These are phyloP conservation scores for Ophidiomyces ophidiicola DNA, from an alignment of 2,329 filamentous ascomycete species.

Conservation along the genomic window DNA sequence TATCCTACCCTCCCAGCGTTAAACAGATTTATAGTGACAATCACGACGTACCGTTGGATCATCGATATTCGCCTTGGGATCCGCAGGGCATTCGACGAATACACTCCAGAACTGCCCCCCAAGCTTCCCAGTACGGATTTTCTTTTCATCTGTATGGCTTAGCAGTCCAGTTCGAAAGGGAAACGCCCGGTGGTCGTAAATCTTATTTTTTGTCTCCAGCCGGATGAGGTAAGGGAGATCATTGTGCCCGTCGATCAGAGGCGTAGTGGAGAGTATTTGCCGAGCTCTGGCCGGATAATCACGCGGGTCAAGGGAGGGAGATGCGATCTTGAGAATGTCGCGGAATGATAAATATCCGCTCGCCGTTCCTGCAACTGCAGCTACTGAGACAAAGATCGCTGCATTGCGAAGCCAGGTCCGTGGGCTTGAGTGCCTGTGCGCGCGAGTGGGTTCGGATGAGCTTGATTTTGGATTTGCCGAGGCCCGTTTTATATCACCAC, in stretches of 20 bases:
- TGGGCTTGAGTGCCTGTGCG: background rate
- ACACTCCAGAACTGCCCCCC: conserved; percentile 27
- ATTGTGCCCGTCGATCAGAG: conserved; percentile 25
- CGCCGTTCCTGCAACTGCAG: background rate
- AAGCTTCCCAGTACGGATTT: conserved; percentile 20
- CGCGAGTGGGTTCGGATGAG: background rate
- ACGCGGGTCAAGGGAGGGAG: conserved; percentile 2
- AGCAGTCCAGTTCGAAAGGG: conserved; percentile 16
- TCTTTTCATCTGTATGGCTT: conserved; percentile 22
- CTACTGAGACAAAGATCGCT: background rate
- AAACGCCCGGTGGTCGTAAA: conserved; percentile 18
- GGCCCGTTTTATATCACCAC: background rate
- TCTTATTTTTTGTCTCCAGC: conserved; percentile 19
- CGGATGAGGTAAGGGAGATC: conserved; percentile 22
- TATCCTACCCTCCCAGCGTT: background rate
- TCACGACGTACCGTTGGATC: conserved; percentile 15
- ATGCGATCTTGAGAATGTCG: background rate
- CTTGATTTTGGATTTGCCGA: background rate
- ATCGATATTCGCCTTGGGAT: conserved; percentile 13
- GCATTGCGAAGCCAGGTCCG: background rate
- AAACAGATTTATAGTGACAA: background rate
- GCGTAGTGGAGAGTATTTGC: conserved; percentile 17
- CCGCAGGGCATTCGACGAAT: conserved; percentile 19
- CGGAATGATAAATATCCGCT: background rate
- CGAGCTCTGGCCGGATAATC: conserved; percentile 9